A percentile compares a stretch with the other conserved stretches of the same genome.
These are phyloP conservation scores for Hansenula sp. DNA, from an alignment of 1,139 yeast species.

Conservation along the genomic window DNA sequence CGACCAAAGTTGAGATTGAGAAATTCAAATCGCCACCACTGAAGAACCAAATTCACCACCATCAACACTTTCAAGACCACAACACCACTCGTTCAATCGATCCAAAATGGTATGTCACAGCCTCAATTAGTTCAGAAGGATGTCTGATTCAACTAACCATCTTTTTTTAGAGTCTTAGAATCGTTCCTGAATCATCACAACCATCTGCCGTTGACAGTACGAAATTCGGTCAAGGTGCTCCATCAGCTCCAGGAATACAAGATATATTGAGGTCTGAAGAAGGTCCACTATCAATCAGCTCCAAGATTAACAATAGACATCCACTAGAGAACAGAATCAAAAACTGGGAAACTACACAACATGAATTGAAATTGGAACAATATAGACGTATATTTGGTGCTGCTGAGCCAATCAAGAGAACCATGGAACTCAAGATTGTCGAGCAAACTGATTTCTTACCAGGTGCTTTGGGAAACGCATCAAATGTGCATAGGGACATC, in stretches of 20 bases:
- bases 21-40: constrained; percentile 1
- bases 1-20: neutral
- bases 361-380: constrained; percentile 65
- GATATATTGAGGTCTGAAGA: constrained; percentile 53
- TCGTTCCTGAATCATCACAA: constrained; percentile 43
- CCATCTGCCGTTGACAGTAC: constrained; percentile 41
- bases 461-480: constrained; percentile 48
- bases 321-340: constrained; percentile 75
- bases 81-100: no score
- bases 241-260: constrained; percentile 57
- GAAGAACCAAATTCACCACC: neutral
- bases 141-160: neutral
- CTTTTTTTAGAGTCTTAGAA: constrained; percentile 29
- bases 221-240: constrained; percentile 47
- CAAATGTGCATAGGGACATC: constrained; percentile 67
- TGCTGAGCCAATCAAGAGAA: constrained; percentile 85
- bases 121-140: neutral
- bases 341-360: constrained; percentile 80
- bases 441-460: constrained; percentile 71
- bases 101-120: neutral
- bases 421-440: constrained; percentile 79
- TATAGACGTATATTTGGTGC: constrained; percentile 85
- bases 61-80: neutral
- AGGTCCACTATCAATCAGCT: constrained; percentile 59
- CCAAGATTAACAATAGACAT: constrained; percentile 77